Percentiles rank a stretch among this genome's conserved stretches.
phyloP scores from a whole-genome alignment of 2,329 filamentous ascomycete genomes.

The Dichotomopilus funicola region DNA sequence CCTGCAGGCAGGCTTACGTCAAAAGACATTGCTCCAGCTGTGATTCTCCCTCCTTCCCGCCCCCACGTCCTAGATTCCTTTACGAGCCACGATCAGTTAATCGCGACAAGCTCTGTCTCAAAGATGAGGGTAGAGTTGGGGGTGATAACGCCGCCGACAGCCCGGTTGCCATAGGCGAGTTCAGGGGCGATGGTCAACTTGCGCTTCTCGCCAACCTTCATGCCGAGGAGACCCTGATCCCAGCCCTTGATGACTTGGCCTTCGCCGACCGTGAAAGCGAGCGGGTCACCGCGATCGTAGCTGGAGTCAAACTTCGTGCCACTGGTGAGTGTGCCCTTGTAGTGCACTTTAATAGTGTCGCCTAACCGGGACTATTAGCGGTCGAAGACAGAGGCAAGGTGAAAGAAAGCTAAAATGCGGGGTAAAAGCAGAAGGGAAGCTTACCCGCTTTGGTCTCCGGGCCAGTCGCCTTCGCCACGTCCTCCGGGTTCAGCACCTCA shows the following conservation, averaged over 20 bases:
- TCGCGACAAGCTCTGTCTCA: slow-evolving; percentile 25
- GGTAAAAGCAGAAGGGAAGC: slow-evolving; percentile 6
- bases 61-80: no score
- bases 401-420: slow-evolving; percentile 1
- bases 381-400: not conserved
- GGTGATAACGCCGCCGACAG: slow-evolving; percentile 23
- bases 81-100: slow-evolving; percentile 9
- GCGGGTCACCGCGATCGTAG: slow-evolving; percentile 30
- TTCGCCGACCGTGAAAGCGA: slow-evolving; percentile 21
- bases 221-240: slow-evolving; percentile 25
- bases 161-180: slow-evolving; percentile 22
- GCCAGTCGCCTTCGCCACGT: no score
- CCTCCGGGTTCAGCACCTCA: slow-evolving; percentile 19
- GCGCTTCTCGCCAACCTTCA: slow-evolving; percentile 28
- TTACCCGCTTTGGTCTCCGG: slow-evolving; percentile 23
- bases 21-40: not conserved
- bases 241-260: slow-evolving; percentile 27
- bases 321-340: slow-evolving; percentile 21
- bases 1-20: not conserved
- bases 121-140: slow-evolving; percentile 24
- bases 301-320: slow-evolving; percentile 24
- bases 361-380: slow-evolving; percentile 14
- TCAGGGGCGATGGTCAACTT: slow-evolving; percentile 23
- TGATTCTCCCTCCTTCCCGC: not conserved
- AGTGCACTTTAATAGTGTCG: slow-evolving; percentile 24